Percentiles rank a stretch among this genome's conserved stretches.
phyloP scores from a whole-genome alignment of 495 filamentous ascomycete genomes.

The Cercophora samala region DNA sequence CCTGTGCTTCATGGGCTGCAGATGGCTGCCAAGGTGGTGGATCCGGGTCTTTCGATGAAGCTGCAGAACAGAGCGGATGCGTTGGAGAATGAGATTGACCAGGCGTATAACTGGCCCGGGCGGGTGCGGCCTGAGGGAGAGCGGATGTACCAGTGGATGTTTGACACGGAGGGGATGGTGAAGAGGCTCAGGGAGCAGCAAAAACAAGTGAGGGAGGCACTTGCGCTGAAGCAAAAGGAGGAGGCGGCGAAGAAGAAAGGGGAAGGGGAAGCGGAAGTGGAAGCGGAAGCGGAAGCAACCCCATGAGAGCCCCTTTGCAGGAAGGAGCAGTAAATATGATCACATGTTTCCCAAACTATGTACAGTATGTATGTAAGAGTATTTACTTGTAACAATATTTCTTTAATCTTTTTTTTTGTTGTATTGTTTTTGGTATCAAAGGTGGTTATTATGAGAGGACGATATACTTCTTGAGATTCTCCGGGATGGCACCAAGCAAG shows the following conservation, averaged over 20 bases:
- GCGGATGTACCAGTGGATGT: slow-evolving; percentile 28
- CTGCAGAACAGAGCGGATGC: slow-evolving; percentile 28
- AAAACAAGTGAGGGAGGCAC: no score
- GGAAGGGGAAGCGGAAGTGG: not conserved
- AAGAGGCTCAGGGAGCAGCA: not conserved
- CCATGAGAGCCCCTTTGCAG: slow-evolving; percentile 1
- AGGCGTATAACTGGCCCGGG: slow-evolving; percentile 15
- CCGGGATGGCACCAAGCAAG: slow-evolving; percentile 75
- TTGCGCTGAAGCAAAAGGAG: slow-evolving; percentile 16
- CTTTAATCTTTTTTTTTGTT: slow-evolving; percentile 13
- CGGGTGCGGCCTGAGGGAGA: slow-evolving; percentile 8
- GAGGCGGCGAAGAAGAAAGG: not conserved
- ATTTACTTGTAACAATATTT: slow-evolving; percentile 23
- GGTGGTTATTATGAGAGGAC: slow-evolving; percentile 69
- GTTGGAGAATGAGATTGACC: slow-evolving; percentile 29
- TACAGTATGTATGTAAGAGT: slow-evolving; percentile 19
- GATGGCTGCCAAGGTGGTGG: slow-evolving; percentile 36
- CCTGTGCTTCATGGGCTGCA: slow-evolving; percentile 43
- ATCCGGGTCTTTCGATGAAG: slow-evolving; percentile 33
- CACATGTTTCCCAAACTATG: slow-evolving; percentile 6
- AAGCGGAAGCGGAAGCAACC: not conserved
- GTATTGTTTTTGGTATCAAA: not conserved
- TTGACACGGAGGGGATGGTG: slow-evolving; percentile 14
- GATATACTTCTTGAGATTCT: slow-evolving; percentile 85
- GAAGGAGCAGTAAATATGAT: slow-evolving; percentile 17